Evolutionary conservation across 2,329 filamentous ascomycete species (phyloP).

Genomic region (Hypoxylon sp.): DNA sequence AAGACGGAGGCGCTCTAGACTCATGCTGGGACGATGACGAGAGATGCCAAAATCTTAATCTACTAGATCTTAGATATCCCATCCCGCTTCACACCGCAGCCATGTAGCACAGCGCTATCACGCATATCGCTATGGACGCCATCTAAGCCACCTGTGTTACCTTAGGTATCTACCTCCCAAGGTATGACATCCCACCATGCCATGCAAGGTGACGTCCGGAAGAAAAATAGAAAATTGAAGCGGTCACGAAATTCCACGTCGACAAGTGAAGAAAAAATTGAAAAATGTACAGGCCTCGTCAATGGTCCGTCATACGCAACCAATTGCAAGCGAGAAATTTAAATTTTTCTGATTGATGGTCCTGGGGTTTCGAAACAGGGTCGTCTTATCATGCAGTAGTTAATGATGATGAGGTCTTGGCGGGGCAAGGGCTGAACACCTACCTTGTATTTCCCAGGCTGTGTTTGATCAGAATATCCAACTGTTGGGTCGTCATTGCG

Average conservation of each 20-base stretch:
- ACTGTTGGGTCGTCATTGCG: conserved; percentile 18
- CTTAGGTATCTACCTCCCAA: neutral
- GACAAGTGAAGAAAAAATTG: neutral
- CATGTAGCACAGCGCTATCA: conserved; percentile 6
- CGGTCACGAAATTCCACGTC: conserved; percentile 16
- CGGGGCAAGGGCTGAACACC: conserved; percentile 11
- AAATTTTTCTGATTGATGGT: conserved; percentile 8
- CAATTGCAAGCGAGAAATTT: conserved; percentile 9
- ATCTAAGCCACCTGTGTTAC: neutral
- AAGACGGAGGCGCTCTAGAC: conserved; percentile 17
- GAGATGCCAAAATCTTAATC: conserved; percentile 25
- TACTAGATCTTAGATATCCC: conserved; percentile 23
- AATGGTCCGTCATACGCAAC: conserved; percentile 31
- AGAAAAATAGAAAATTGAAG: conserved; percentile 15
- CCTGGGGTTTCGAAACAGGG: conserved; percentile 15
- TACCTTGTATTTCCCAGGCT: neutral
- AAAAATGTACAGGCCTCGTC: conserved; percentile 20
- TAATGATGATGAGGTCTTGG: conserved; percentile 16
- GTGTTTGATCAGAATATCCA: conserved; percentile 25
- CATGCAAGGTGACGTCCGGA: conserved; percentile 41
- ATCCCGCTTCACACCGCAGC: conserved; percentile 21
- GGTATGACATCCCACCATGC: conserved; percentile 30
- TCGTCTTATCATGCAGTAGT: conserved; percentile 20
- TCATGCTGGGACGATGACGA: conserved; percentile 17
- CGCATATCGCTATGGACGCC: conserved; percentile 5